Percentiles rank a stretch among this genome's conserved stretches.
phyloP scores from a whole-genome alignment of 345 rosid genomes.

The Firmiana major region DNA sequence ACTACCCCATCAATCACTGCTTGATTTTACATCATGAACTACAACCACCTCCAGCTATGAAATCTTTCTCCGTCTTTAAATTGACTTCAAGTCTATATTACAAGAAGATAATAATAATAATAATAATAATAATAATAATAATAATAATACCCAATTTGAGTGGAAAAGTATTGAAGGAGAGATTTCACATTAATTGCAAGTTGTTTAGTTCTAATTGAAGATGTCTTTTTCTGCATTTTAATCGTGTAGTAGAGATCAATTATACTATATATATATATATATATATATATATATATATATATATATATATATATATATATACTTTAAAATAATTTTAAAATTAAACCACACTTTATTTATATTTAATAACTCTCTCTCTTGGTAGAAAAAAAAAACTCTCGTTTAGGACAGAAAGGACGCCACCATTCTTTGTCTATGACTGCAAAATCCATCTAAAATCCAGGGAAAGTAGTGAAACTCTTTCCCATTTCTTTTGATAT shows the following conservation, averaged over 20 bases:
- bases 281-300: too few species aligned
- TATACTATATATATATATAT: neutral
- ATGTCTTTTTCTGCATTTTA: neutral
- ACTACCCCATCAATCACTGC: neutral
- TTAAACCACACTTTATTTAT: neutral
- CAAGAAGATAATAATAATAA: neutral
- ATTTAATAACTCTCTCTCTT: neutral
- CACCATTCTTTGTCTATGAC: neutral
- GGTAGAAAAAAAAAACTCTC: too few species aligned
- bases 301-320: too few species aligned
- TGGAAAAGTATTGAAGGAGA: neutral
- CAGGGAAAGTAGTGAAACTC: neutral
- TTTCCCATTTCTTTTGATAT: neutral
- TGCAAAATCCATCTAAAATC: neutral
- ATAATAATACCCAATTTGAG: neutral
- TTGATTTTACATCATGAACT: neutral
- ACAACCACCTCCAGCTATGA: neutral
- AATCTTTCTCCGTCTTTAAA: neutral
- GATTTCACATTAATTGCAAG: neutral
- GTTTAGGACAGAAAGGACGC: too few species aligned
- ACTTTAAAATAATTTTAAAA: neutral
- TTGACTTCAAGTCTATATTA: neutral
- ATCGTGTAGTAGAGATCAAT: neutral
- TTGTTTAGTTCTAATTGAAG: neutral
- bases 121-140: too few species aligned